Evolutionary conservation across 2,329 filamentous ascomycete genomes (phyloP), one percentile per base, ranked within the genome.

Genomic region (Juglanconis sp.): DNA sequence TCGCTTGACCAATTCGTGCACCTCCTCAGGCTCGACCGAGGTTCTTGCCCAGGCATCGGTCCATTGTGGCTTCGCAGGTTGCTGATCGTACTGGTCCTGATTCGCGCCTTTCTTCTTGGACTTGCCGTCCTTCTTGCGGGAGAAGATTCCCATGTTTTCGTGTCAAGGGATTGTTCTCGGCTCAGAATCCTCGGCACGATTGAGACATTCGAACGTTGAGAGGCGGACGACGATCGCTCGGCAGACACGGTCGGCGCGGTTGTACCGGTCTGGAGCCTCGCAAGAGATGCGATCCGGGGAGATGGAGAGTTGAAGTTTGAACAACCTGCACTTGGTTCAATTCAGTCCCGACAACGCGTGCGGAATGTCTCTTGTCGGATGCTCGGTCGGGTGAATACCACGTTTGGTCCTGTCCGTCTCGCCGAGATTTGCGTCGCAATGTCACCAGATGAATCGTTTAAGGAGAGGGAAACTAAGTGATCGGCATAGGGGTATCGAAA

Each of bases 21-120:
- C 87, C 77, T 99, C 95, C 66, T 96, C 92, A 5, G 93, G 90
- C 56, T 91, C 88, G 66, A 99, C 88, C 51, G 87, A 85, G 57
- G 84, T 90, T 70, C 94, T 89, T 64, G 87, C 83, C 86, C 92
- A 99, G 65, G 92, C 90, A 73, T 97, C 90, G 63, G 91, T 90
- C 89, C 92, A 97, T 74, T 83, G 84, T 59, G 90, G 90, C 76
- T 92, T 92, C 63, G 81, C 76, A 42, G 87, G 85, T 32, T 80
- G 76, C 65, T 81, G 77, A 62, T 84, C 74, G 53, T 79, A 72
- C 15, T 78, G 73, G 57, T 81, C 74, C 64, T 82, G 76, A 64
- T 80, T 75, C 63, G 81, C 78, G 58, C 79, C 76, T 65, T 81
- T 84, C 77, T 92, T 93, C 76, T 89, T 90, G 61, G 78, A 76